phyloP scores from a whole-genome alignment of 108 stramenopile genomes.

The Aurantiochytrium sp. region DNA sequence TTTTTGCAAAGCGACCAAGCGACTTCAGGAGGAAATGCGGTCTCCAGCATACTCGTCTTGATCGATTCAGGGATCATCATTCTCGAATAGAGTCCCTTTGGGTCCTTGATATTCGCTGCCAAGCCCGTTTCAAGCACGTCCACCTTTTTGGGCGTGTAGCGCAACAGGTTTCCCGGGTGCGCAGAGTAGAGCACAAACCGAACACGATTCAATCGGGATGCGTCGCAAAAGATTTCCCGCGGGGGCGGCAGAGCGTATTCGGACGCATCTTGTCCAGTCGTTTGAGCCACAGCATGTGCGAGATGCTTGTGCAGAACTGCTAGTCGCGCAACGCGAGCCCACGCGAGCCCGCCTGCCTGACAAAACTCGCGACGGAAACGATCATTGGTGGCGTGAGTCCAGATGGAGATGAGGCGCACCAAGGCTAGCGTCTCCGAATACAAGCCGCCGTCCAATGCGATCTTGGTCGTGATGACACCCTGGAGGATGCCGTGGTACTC shows the following conservation, averaged over 20 bases:
- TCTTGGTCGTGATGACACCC: neutral
- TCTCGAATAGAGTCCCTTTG: neutral
- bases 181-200: neutral
- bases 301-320: neutral
- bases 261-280: neutral
- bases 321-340: neutral
- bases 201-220: neutral
- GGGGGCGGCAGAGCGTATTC: neutral
- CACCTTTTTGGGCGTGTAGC: neutral
- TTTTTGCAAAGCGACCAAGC: neutral
- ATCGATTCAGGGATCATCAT: neutral
- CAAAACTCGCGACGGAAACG: neutral
- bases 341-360: neutral
- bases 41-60: too few species aligned
- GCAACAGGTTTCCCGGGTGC: neutral
- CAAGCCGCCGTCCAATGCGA: neutral
- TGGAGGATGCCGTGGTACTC: neutral
- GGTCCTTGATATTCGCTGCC: neutral
- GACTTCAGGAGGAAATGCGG: neutral
- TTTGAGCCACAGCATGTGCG: neutral
- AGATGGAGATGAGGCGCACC: neutral
- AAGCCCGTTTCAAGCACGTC: neutral
- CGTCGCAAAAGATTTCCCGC: neutral
- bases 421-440: neutral
- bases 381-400: neutral